Evolutionary conservation across 1,139 yeast species (phyloP), one percentile per base, ranked within the genome.

Genomic region (Wickerhamiella infanticola): DNA sequence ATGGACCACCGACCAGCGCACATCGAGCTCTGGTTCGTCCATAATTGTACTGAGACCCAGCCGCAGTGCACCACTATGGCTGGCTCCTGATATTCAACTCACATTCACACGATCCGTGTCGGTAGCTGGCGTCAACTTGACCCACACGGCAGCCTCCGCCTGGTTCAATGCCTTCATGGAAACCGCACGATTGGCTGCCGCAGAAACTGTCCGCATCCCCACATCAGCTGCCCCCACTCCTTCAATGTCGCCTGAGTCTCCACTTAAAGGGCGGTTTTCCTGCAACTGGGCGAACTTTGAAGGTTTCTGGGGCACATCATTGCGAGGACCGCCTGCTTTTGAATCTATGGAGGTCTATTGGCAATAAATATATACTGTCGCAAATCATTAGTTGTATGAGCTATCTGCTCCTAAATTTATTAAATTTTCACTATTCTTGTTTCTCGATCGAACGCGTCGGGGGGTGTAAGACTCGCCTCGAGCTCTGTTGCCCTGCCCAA

Each of bases 281-380:
- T 43, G 43, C 26, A 7, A 24, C 11, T 81, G 88, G 93, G 66
- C 67, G 3, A 71, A 75, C 2, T 62, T 81, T 50, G 95, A 85
- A 57, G 95, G 95, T 0, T 70, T 69, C 53, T 71, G 70, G 50
- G 95, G 94, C 1, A 68, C 78, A 0, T 55, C 59, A 13, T 66
- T 67, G 43, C 70, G 70, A 45, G 93, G 94, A 0, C 48, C 64
- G 4, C 66, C 66, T 48, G 53, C 73, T 9, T 80, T 82, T 57
- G 78, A 75, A 35, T 51, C 63, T 38, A 50, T 78, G 23, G 70
- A 67, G 46, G 55, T 74, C 11, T 53, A 55, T 44, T 72, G 72
- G 74, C 7, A 35, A 9, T 29, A 29, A 29, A 7, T 29, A 18
- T 18, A 18, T 18, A 18, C 18, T 18, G 18, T 18, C 18, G 18